Percentiles rank a stretch among this genome's conserved stretches.
Evolutionary conservation across 176 grass and related monocot species (phyloP).

Genomic region (Phyllostachys edulis): DNA sequence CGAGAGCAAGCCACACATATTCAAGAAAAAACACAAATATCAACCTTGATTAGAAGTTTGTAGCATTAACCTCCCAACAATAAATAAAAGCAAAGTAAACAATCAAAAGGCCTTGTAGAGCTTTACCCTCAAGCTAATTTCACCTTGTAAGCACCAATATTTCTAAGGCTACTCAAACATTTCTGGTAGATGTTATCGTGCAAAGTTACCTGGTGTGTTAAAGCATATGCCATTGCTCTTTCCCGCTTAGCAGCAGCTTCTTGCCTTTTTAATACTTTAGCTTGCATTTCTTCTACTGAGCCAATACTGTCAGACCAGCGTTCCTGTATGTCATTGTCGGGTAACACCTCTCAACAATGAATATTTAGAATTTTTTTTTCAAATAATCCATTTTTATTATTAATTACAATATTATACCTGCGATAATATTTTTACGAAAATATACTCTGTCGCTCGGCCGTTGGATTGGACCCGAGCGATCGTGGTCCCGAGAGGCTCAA

Average conservation of each 20-base stretch:
- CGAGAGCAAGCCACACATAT: not conserved
- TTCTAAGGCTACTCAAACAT: not conserved
- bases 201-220: constrained; percentile 86
- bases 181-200: not conserved
- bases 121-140: not conserved
- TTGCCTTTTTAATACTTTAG: constrained; percentile 82
- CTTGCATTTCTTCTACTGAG: constrained; percentile 83
- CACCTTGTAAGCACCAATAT: not conserved
- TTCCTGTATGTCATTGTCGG: constrained; percentile 47
- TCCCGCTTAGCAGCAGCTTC: constrained; percentile 87
- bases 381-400: too few species aligned
- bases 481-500: too few species aligned
- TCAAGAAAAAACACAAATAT: not conserved
- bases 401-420: too few species aligned
- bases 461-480: too few species aligned
- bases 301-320: constrained; percentile 83
- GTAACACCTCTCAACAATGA: not conserved
- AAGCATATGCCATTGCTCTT: constrained; percentile 94
- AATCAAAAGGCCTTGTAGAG: not conserved
- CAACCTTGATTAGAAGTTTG: not conserved
- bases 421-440: too few species aligned
- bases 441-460: too few species aligned
- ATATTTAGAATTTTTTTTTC: too few species aligned
- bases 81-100: not conserved
- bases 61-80: not conserved